Evolutionary conservation across 768 basidiomycete species (phyloP).

Genomic region (Lentinula boryana): DNA sequence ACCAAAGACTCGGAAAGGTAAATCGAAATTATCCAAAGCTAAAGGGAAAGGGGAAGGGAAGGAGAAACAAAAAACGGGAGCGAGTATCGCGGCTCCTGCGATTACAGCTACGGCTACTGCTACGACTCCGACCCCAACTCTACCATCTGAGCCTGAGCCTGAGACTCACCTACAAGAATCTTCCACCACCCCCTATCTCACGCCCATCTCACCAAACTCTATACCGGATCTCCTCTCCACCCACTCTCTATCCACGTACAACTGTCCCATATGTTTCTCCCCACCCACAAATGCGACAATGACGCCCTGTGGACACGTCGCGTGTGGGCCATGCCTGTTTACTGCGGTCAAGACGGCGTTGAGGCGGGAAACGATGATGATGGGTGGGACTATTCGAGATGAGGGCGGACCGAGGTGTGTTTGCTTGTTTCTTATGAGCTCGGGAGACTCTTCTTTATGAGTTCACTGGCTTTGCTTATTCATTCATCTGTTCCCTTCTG

Average conservation of each 20-base stretch:
- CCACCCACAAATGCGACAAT: constrained; percentile 70
- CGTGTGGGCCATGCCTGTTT: constrained; percentile 73
- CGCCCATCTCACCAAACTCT: neutral
- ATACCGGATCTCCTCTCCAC: neutral
- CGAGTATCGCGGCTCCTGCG: too few species aligned
- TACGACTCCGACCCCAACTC: too few species aligned
- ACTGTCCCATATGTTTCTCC: constrained; percentile 77
- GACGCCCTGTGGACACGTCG: constrained; percentile 77
- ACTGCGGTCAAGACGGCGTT: constrained; percentile 61
- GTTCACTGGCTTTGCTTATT: neutral
- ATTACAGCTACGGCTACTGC: too few species aligned
- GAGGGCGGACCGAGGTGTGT: constrained; percentile 30
- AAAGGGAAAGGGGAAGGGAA: too few species aligned
- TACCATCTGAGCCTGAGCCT: too few species aligned
- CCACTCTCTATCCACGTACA: constrained; percentile 49
- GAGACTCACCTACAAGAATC: too few species aligned
- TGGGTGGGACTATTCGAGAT: constrained; percentile 29
- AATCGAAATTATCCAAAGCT: too few species aligned
- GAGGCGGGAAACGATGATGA: constrained; percentile 32
- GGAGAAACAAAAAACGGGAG: too few species aligned
- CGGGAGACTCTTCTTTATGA: too few species aligned
- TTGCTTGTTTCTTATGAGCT: neutral
- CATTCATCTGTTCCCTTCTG: too few species aligned
- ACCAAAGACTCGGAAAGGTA: too few species aligned
- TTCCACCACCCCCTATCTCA: neutral